These are phyloP conservation scores for Ramaria rubella DNA, from an alignment of 768 basidiomycete genomes.

Conservation along the genomic window DNA sequence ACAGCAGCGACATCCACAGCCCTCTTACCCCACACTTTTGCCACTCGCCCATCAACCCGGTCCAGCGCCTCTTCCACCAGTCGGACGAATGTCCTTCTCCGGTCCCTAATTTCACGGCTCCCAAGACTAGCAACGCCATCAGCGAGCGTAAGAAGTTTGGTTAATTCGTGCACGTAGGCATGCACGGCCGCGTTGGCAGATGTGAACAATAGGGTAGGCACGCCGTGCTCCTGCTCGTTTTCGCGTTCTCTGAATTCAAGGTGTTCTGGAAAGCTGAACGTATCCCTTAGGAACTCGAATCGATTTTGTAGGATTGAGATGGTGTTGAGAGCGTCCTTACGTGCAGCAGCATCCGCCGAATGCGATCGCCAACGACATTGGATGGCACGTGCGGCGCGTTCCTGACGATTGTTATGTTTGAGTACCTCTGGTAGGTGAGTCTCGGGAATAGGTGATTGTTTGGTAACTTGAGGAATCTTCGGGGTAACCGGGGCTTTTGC, in stretches of 20 bases:
- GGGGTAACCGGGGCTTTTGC: too few relatives aligned
- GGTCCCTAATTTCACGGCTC: background rate
- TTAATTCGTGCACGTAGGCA: slow-evolving; percentile 5
- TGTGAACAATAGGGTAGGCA: background rate
- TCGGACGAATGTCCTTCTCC: background rate
- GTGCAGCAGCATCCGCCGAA: background rate
- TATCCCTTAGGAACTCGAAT: background rate
- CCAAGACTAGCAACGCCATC: slow-evolving; percentile 4
- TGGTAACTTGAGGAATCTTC: background rate
- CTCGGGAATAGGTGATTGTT: background rate
- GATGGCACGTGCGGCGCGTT: slow-evolving; percentile 1
- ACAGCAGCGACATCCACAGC: too few relatives aligned
- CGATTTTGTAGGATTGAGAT: slow-evolving; percentile 1
- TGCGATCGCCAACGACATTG: slow-evolving; percentile 2
- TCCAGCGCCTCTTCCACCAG: slow-evolving; percentile 2
- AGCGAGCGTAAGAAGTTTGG: slow-evolving; percentile 1
- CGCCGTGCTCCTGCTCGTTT: background rate
- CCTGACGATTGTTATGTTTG: background rate
- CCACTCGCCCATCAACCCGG: background rate
- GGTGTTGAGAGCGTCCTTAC: background rate
- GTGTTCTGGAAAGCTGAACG: slow-evolving; percentile 5
- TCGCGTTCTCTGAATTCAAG: background rate
- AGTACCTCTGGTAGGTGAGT: background rate
- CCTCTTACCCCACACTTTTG: slow-evolving; percentile 2
- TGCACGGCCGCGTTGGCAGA: background rate